A percentile compares a stretch with the other conserved stretches of the same genome.
phyloP scores from a whole-genome alignment of 805 yeast genomes.

The Nakazawaea wickerhamii region DNA sequence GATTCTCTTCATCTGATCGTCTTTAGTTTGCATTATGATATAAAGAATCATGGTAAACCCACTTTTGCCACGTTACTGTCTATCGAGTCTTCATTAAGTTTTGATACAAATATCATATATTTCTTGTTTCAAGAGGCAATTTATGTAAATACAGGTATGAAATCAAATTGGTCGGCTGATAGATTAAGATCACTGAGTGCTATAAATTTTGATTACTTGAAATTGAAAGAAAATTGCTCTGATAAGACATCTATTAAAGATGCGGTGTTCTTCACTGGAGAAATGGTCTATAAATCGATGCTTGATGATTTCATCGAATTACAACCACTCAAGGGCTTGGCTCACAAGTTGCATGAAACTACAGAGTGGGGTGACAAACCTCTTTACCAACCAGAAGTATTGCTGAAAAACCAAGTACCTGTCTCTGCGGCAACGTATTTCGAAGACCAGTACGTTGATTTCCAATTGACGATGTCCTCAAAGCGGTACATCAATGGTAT shows the following conservation, averaged over 20 bases:
- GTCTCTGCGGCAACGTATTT: constrained; percentile 46
- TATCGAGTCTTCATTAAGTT: constrained; percentile 32
- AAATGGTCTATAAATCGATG: constrained; percentile 50
- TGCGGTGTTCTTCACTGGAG: constrained; percentile 45
- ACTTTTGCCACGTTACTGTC: constrained; percentile 31
- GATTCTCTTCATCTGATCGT: constrained; percentile 42
- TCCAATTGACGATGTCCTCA: constrained; percentile 33
- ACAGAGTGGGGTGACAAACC: constrained; percentile 20
- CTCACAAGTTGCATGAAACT: constrained; percentile 29
- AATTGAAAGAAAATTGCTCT: constrained; percentile 4
- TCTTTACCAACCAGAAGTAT: constrained; percentile 21
- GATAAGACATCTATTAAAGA: constrained; percentile 9
- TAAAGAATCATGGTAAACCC: constrained; percentile 30
- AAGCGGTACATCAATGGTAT: constrained; percentile 30
- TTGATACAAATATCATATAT: constrained; percentile 51
- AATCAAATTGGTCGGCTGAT: constrained; percentile 46
- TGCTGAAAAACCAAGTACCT: constrained; percentile 24
- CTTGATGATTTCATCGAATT: constrained; percentile 43
- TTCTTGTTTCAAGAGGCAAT: constrained; percentile 56
- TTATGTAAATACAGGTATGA: constrained; percentile 40
- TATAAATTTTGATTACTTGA: constrained; percentile 9
- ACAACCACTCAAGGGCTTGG: constrained; percentile 32
- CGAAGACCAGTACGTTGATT: constrained; percentile 49
- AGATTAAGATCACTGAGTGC: constrained; percentile 24
- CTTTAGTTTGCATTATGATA: constrained; percentile 33